phyloP scores from a whole-genome alignment of 2,329 filamentous ascomycete genomes.

The Kalmusia sp. region DNA sequence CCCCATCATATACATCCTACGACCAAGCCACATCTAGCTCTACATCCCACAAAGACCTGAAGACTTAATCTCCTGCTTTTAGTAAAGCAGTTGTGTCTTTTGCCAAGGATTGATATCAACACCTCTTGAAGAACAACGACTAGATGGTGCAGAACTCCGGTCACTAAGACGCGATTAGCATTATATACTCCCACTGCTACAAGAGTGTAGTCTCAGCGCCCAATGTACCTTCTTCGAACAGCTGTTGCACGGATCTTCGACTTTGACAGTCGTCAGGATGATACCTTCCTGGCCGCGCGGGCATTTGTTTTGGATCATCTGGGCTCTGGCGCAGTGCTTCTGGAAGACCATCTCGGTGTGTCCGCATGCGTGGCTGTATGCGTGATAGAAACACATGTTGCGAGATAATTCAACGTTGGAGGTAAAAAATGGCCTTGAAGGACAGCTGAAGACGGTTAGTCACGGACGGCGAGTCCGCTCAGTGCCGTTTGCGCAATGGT shows the following conservation, averaged over 20 bases:
- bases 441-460: not conserved
- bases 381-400: conserved; percentile 58
- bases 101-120: too few relatives aligned
- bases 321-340: conserved; percentile 35
- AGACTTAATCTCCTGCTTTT: too few relatives aligned
- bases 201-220: not conserved
- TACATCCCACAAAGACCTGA: too few relatives aligned
- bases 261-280: conserved; percentile 38
- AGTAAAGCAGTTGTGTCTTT: too few relatives aligned
- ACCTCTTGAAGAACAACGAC: too few relatives aligned
- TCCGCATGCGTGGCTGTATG: conserved; percentile 54
- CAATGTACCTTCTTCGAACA: conserved; percentile 33
- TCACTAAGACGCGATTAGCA: not conserved
- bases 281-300: conserved; percentile 36
- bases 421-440: too few relatives aligned
- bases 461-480: not conserved
- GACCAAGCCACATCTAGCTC: too few relatives aligned
- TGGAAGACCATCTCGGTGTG: conserved; percentile 50
- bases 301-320: conserved; percentile 42
- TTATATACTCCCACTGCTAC: too few relatives aligned
- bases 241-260: conserved; percentile 33
- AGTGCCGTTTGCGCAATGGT: not conserved
- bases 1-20: too few relatives aligned
- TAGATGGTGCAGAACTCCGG: too few relatives aligned
- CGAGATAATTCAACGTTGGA: not conserved